These are phyloP conservation scores for Vickermania spadyakhi DNA, from an alignment of 208 protist genomes.

Conservation along the genomic window DNA sequence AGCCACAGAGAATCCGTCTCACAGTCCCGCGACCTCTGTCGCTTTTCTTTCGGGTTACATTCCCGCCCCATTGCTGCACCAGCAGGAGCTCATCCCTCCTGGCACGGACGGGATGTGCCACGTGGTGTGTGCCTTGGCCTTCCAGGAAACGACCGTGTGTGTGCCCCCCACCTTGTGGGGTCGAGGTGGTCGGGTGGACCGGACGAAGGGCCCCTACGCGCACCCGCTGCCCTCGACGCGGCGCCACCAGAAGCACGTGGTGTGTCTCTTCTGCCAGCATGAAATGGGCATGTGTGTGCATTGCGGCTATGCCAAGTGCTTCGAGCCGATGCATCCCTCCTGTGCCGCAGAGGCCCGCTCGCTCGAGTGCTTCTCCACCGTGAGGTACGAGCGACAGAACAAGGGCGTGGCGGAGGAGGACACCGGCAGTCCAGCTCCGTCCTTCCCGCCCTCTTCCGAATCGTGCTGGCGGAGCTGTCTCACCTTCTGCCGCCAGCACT, in stretches of 20 bases:
- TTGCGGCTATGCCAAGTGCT: constrained; percentile 56
- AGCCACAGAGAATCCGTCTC: no score
- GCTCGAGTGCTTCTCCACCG: constrained; percentile 31
- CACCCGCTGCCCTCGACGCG: constrained; percentile 15
- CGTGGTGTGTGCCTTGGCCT: constrained; percentile 45
- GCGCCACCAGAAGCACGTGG: constrained; percentile 23
- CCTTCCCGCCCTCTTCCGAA: not conserved
- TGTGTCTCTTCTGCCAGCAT: constrained; percentile 51
- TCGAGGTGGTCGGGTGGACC: constrained; percentile 21
- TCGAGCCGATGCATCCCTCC: constrained; percentile 57
- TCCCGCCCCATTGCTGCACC: not conserved
- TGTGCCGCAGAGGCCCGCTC: constrained; percentile 51
- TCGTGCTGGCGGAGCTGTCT: constrained; percentile 38
- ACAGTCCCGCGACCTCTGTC: no score
- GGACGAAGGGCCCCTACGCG: constrained; percentile 27
- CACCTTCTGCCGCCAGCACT: constrained; percentile 58
- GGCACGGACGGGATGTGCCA: constrained; percentile 24
- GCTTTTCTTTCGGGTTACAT: not conserved
- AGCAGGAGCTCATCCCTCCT: constrained; percentile 3
- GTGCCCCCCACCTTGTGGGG: constrained; percentile 12
- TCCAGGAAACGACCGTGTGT: constrained; percentile 35
- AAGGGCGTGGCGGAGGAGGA: not conserved
- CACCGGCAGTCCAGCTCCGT: not conserved
- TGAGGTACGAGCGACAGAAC: not conserved
- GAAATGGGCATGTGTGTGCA: constrained; percentile 21